Evolutionary conservation across 164 flowering plant genomes (phyloP).

Genomic region (Litsea cubeba): DNA sequence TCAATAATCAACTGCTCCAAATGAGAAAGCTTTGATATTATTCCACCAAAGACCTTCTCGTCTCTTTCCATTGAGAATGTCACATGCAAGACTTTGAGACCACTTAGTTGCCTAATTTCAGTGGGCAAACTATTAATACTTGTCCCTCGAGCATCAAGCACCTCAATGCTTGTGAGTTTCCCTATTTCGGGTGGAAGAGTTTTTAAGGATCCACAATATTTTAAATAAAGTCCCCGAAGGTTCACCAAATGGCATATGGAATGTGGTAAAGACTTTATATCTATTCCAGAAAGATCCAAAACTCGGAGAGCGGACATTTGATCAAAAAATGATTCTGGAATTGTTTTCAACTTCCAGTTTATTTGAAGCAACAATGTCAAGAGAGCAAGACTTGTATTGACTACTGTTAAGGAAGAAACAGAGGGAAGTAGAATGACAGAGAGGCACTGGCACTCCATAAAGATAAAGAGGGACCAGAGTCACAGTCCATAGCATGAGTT

Average conservation of each 20-base stretch:
- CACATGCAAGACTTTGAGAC: slow-evolving; percentile 15
- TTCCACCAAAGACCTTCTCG: too few relatives aligned
- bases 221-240: slow-evolving; percentile 24
- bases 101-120: background rate
- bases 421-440: too few relatives aligned
- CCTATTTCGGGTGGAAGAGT: slow-evolving; percentile 1
- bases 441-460: too few relatives aligned
- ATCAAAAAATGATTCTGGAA: slow-evolving; percentile 18
- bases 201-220: slow-evolving; percentile 3
- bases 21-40: too few relatives aligned
- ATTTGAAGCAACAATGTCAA: slow-evolving; percentile 17
- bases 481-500: too few relatives aligned
- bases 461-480: too few relatives aligned
- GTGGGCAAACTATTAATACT: background rate
- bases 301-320: slow-evolving; percentile 23
- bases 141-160: background rate
- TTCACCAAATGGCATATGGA: slow-evolving; percentile 12
- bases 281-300: slow-evolving; percentile 16
- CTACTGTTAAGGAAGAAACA: too few relatives aligned
- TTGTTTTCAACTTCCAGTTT: background rate
- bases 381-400: too few relatives aligned
- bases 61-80: background rate
- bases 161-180: slow-evolving; percentile 3
- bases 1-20: slow-evolving; percentile 17
- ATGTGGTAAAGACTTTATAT: slow-evolving; percentile 21